Evolutionary conservation across 2,329 filamentous ascomycete genomes (phyloP).

Genomic region (Monilinia fructicola): DNA sequence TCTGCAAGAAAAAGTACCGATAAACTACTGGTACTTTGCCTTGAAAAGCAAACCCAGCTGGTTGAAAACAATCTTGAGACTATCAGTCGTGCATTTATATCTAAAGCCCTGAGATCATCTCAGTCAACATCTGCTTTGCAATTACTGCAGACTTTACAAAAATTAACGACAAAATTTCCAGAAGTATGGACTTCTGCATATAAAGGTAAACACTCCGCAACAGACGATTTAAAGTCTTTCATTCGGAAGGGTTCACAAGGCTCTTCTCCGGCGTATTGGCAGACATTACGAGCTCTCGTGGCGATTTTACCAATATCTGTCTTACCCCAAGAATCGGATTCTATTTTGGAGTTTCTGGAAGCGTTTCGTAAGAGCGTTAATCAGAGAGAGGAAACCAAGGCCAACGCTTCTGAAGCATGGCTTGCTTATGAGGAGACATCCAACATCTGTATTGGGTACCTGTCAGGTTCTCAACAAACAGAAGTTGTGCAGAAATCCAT

Average conservation of each 20-base stretch:
- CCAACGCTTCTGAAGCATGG: constrained; percentile 70
- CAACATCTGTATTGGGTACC: constrained; percentile 51
- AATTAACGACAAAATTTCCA: constrained; percentile 63
- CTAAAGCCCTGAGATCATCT: constrained; percentile 68
- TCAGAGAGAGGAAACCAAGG: constrained; percentile 70
- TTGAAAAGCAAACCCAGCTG: constrained; percentile 49
- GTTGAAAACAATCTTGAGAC: constrained; percentile 51
- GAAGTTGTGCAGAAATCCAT: constrained; percentile 51
- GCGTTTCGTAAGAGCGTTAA: constrained; percentile 71
- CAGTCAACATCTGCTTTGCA: constrained; percentile 75
- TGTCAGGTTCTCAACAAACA: constrained; percentile 47
- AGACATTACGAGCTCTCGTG: constrained; percentile 62
- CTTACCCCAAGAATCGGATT: constrained; percentile 54
- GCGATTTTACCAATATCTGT: constrained; percentile 53
- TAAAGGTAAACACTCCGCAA: constrained; percentile 53
- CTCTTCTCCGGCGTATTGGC: constrained; percentile 73
- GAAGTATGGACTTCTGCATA: constrained; percentile 70
- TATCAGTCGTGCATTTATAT: constrained; percentile 62
- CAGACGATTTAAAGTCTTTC: constrained; percentile 65
- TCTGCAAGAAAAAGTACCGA: constrained; percentile 53
- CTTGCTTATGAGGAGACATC: constrained; percentile 68
- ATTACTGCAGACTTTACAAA: constrained; percentile 64
- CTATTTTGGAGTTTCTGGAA: constrained; percentile 60
- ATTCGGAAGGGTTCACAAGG: constrained; percentile 82
- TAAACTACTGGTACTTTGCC: constrained; percentile 51